A percentile compares a stretch with the other conserved stretches of the same genome.
Evolutionary conservation across 2,329 filamentous ascomycete species (phyloP).

Genomic region (Microthyrium microscopicum): DNA sequence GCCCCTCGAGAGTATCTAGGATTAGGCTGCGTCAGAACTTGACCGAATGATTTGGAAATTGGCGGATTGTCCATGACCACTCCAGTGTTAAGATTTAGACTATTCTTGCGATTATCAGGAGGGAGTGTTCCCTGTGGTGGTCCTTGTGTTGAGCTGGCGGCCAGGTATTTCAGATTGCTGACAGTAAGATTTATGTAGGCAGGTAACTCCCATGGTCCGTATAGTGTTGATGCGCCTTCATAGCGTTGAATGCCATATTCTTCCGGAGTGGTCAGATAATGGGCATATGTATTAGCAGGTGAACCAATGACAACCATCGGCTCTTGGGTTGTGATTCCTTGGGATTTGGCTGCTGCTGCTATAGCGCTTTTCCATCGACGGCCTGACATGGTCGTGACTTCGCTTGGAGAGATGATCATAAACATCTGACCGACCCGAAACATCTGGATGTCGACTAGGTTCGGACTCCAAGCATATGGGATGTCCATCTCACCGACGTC

Average conservation of each 20-base stretch:
- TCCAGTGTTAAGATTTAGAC: conserved; percentile 61
- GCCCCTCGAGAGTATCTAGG: conserved; percentile 43
- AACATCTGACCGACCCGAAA: conserved; percentile 72
- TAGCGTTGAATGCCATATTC: conserved; percentile 78
- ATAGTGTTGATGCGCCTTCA: conserved; percentile 86
- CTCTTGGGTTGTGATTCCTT: conserved; percentile 23
- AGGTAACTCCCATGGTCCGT: conserved; percentile 63
- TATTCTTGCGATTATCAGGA: conserved; percentile 61
- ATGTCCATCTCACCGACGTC: conserved; percentile 66
- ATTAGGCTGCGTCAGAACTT: conserved; percentile 39
- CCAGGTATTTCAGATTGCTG: conserved; percentile 51
- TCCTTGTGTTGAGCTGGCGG: conserved; percentile 10
- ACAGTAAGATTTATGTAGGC: conserved; percentile 80
- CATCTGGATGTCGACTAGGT: conserved; percentile 77
- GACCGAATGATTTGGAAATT: conserved; percentile 52
- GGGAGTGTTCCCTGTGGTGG: conserved; percentile 43
- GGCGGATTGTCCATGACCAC: conserved; percentile 60
- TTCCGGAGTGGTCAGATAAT: conserved; percentile 64
- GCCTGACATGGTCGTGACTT: conserved; percentile 85
- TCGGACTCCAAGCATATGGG: conserved; percentile 80
- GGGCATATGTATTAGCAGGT: conserved; percentile 79
- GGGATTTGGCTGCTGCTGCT: conserved; percentile 29
- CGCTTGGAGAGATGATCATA: conserved; percentile 70
- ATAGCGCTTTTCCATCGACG: conserved; percentile 69
- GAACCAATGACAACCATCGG: conserved; percentile 58